Conservation (phyloP, 768 basidiomycete species). For the Sarcodon aspratus region DNA sequence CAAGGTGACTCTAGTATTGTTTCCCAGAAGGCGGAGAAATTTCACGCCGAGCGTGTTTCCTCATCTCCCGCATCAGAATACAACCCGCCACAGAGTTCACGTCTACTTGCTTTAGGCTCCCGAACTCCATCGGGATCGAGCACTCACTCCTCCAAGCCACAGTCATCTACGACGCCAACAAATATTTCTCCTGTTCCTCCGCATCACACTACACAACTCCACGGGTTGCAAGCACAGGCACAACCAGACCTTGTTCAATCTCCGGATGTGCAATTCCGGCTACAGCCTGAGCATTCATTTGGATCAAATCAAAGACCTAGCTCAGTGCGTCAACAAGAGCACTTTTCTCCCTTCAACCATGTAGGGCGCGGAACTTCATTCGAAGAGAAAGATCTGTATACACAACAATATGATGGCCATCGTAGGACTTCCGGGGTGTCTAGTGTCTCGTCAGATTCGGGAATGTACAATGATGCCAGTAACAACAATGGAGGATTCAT, state of each 20-base stretch:
- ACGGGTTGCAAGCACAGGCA: neutral
- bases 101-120: conserved; percentile 29
- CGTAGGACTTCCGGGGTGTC: conserved; percentile 8
- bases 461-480: conserved; percentile 7
- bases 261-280: neutral
- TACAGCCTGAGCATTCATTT: neutral
- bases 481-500: conserved; percentile 4
- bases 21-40: neutral
- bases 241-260: neutral
- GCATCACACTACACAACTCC: neutral
- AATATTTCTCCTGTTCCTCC: neutral
- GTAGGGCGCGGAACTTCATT: conserved; percentile 6
- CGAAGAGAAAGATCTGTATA: conserved; percentile 12
- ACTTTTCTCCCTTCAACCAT: conserved; percentile 13
- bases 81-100: conserved; percentile 28
- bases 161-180: too few species aligned
- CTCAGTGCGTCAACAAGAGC: conserved; percentile 7
- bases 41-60: conserved; percentile 1
- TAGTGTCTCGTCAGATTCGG: conserved; percentile 9
- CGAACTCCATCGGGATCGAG: conserved; percentile 13
- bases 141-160: neutral
- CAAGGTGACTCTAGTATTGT: conserved; percentile 1
- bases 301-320: neutral
- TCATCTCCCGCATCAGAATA: conserved; percentile 17
- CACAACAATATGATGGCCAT: conserved; percentile 10